phyloP scores from a whole-genome alignment of 345 rosid species.

The Syzygium aqueum region DNA sequence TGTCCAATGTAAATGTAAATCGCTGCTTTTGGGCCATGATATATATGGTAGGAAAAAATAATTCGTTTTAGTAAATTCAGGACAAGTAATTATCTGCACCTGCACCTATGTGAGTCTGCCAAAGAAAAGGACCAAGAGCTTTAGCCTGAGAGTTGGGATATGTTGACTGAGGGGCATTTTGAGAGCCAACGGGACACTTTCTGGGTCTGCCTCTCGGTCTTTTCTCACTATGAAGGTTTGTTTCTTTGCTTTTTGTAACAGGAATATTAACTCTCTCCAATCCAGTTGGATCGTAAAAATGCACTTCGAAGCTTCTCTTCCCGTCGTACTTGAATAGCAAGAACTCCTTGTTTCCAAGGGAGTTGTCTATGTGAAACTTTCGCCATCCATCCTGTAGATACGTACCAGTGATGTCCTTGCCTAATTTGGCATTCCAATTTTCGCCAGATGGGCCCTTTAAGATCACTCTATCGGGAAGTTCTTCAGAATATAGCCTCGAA shows the following conservation, averaged over 20 bases:
- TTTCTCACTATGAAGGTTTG: background rate
- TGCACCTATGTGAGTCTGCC: background rate
- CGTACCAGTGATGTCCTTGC: background rate
- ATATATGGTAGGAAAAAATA: background rate
- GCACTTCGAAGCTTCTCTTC: background rate
- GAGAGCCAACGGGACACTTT: background rate
- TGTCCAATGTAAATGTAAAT: background rate
- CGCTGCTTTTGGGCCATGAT: background rate
- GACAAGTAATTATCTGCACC: background rate
- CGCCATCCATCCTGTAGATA: background rate
- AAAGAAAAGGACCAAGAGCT: background rate
- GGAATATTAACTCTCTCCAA: background rate
- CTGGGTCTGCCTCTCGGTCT: background rate
- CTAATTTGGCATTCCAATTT: background rate
- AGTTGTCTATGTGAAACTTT: background rate
- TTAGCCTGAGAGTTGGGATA: background rate
- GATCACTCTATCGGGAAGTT: background rate
- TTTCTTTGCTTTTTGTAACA: background rate
- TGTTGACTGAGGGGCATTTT: background rate
- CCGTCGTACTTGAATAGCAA: background rate
- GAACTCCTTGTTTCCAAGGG: background rate
- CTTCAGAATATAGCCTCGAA: background rate
- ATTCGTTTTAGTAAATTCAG: background rate
- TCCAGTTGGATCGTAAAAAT: background rate
- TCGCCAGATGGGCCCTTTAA: background rate